Evolutionary conservation across 805 yeast species (phyloP), one percentile per base, ranked within the genome.

Genomic region (Starmera dryadoides): DNA sequence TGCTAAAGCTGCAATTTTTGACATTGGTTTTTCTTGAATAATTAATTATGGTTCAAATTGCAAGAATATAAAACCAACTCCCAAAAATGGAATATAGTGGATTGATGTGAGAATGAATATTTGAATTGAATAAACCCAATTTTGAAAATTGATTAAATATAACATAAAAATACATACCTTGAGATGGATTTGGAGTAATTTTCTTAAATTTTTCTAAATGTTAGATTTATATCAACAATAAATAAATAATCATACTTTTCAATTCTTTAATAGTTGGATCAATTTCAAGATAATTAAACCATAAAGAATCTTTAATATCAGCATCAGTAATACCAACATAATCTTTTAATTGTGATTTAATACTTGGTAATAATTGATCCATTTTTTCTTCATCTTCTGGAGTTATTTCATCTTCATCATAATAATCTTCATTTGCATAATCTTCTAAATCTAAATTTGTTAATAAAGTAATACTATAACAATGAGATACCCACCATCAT

Each of bases 231-330:
- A n/a, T n/a, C n/a, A n/a, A n/a, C n/a, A n/a, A n/a, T n/a, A n/a
- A n/a, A n/a, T n/a, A n/a, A 15, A 12, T 7, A 7, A 7, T 46
- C 54, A 42, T 43, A 52, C 63, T 59, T 43, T 54, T 56, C 33
- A 69, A 39, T 42, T 77, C 80, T 25, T 60, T 64, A 7, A 79
- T 46, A 0, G 86, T 56, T 11, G 69, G 69, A 4, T 71, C 75
- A 4, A 77, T 50, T 33, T 74, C 78, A 51, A 73, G 72, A 52
- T 79, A 79, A 47, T 77, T 75, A 45, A 64, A 65, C 71, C 80
- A 81, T 10, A 83, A 62, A 0, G 76, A 62, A 45, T 77, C 81
- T 49, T 77, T 73, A 43, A 82, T 56, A 34, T 71, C 75, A 12
- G 62, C 49, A 20, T 76, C 81, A 8, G 66, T 62, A 35, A 75